Evolutionary conservation across 2,329 filamentous ascomycete genomes (phyloP).

Genomic region (Amauroascus verrucosus): DNA sequence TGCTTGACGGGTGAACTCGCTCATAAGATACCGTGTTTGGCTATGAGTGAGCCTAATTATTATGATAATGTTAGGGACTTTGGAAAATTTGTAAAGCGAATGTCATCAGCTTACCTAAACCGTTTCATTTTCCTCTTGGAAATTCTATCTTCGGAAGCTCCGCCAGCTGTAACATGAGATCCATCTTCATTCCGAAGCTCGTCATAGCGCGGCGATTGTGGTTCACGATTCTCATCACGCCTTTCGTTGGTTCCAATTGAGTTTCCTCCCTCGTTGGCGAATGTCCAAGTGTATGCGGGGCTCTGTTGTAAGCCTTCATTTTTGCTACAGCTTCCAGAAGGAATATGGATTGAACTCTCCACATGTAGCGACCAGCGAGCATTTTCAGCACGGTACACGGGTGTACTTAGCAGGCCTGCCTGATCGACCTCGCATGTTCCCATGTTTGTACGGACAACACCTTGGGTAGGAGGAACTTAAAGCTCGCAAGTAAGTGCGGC

Average conservation of each 20-base stretch:
- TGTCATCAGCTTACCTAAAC: slow-evolving; percentile 53
- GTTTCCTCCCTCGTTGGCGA: not conserved
- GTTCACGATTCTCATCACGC: not conserved
- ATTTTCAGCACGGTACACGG: not conserved
- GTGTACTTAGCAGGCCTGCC: not conserved
- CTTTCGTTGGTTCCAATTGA: not conserved
- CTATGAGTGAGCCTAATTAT: slow-evolving; percentile 71
- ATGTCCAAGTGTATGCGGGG: not conserved
- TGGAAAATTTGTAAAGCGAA: slow-evolving; percentile 47
- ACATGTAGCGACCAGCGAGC: not conserved
- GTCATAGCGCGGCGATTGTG: slow-evolving; percentile 9
- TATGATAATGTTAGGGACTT: not conserved
- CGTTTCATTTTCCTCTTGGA: slow-evolving; percentile 38
- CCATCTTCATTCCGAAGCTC: slow-evolving; percentile 23
- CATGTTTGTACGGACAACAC: not conserved
- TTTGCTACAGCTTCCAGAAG: not conserved
- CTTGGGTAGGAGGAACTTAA: not conserved
- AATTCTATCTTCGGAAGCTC: slow-evolving; percentile 19
- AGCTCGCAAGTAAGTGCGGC: not conserved
- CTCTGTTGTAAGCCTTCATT: not conserved
- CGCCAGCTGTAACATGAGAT: slow-evolving; percentile 18
- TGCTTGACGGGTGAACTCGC: slow-evolving; percentile 88
- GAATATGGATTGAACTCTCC: not conserved
- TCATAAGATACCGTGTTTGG: slow-evolving; percentile 96
- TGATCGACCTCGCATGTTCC: not conserved